phyloP scores from a whole-genome alignment of 2,329 filamentous ascomycete genomes.

The Fonsecaea multimorphosa region DNA sequence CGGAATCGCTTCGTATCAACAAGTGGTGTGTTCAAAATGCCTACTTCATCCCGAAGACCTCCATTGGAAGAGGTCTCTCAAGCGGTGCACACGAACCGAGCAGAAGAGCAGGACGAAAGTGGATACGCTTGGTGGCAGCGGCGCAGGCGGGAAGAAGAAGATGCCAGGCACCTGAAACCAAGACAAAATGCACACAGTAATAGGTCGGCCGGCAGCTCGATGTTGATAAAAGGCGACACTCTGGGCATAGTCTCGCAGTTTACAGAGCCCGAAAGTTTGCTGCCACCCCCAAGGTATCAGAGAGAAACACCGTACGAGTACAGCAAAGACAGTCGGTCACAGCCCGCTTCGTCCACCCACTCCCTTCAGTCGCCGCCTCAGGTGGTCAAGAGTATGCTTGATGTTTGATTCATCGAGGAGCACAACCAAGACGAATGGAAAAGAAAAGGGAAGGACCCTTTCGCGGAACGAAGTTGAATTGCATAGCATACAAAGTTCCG shows the following conservation, averaged over 20 bases:
- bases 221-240: not conserved
- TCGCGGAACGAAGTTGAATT: not conserved
- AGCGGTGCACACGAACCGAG: not conserved
- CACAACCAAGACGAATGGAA: not conserved
- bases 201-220: not conserved
- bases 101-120: slow-evolving; percentile 32
- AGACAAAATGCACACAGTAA: not conserved
- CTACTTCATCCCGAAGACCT: slow-evolving; percentile 37
- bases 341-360: slow-evolving; percentile 26
- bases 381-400: slow-evolving; percentile 51
- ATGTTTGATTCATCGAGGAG: slow-evolving; percentile 42
- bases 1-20: not conserved
- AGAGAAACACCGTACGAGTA: slow-evolving; percentile 18
- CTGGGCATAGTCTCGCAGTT: slow-evolving; percentile 1
- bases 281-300: not conserved
- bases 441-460: not conserved
- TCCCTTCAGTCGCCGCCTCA: slow-evolving; percentile 41
- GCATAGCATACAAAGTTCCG: not conserved
- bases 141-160: slow-evolving; percentile 20
- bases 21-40: slow-evolving; percentile 4
- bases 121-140: slow-evolving; percentile 26
- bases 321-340: slow-evolving; percentile 22
- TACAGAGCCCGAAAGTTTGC: slow-evolving; percentile 2
- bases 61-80: slow-evolving; percentile 9
- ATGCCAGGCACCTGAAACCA: slow-evolving; percentile 17